phyloP scores from a whole-genome alignment of 2,329 filamentous ascomycete genomes.

The Nemania bipapillata region DNA sequence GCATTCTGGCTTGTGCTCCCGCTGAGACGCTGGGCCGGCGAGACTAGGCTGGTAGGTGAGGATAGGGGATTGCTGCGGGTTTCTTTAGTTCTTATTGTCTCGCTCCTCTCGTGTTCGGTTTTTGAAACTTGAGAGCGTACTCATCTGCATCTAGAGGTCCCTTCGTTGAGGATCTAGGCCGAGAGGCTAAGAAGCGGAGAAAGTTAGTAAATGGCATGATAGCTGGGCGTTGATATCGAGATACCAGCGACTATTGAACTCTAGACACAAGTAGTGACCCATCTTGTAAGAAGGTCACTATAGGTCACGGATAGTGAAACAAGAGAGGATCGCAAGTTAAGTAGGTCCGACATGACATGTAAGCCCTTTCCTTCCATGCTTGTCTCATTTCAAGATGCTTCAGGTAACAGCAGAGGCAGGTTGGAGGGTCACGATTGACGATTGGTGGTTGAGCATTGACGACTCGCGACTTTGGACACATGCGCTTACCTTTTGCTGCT shows the following conservation, averaged over 20 bases:
- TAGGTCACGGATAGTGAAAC: neutral
- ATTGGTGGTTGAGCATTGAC: too few relatives aligned
- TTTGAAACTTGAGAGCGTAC: constrained; percentile 60
- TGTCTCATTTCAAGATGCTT: neutral
- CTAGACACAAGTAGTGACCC: neutral
- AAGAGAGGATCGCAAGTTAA: too few relatives aligned
- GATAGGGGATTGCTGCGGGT: constrained; percentile 41
- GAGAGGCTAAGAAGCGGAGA: constrained; percentile 58
- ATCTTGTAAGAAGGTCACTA: neutral
- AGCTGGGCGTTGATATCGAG: neutral
- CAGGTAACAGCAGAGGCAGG: neutral
- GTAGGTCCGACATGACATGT: neutral
- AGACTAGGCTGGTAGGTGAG: constrained; percentile 39
- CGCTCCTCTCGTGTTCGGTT: constrained; percentile 16
- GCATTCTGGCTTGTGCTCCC: constrained; percentile 38
- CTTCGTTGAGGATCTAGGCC: constrained; percentile 76
- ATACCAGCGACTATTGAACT: too few relatives aligned
- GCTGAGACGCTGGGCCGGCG: constrained; percentile 47
- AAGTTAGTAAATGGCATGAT: constrained; percentile 46
- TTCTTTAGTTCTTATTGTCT: constrained; percentile 15
- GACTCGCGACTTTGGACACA: neutral
- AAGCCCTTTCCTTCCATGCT: constrained; percentile 2
- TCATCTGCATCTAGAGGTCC: constrained; percentile 81
- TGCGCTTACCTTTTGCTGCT: constrained; percentile 46
- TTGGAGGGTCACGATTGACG: neutral